phyloP scores from a whole-genome alignment of 2,329 filamentous ascomycete genomes.

The Penicillium sp. region DNA sequence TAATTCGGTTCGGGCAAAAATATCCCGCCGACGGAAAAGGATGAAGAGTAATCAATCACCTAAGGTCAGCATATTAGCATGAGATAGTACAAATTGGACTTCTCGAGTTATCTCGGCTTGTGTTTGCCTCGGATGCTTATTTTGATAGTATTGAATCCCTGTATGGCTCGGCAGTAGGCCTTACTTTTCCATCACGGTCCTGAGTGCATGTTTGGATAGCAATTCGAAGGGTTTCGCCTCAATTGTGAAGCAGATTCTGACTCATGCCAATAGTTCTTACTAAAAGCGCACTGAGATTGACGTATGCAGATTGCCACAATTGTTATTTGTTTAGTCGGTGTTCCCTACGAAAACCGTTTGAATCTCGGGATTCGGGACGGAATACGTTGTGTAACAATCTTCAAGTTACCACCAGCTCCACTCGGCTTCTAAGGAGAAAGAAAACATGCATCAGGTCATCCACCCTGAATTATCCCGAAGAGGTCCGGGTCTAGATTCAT shows the following conservation, averaged over 20 bases:
- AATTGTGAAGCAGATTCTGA: background rate
- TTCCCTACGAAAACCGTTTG: background rate
- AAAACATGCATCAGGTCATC: background rate
- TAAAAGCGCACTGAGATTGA: too few species aligned
- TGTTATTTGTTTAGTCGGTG: background rate
- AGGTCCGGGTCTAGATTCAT: background rate
- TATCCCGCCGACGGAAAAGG: constrained; percentile 3
- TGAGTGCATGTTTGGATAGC: too few species aligned
- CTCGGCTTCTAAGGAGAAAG: background rate
- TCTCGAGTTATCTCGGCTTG: background rate
- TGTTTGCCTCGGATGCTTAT: background rate
- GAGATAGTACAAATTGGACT: background rate
- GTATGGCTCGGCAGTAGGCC: too few species aligned
- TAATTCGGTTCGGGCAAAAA: constrained; percentile 1
- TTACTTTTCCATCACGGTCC: too few species aligned
- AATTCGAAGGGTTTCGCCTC: background rate
- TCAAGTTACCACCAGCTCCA: background rate
- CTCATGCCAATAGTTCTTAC: background rate
- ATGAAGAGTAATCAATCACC: constrained; percentile 1
- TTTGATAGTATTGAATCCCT: background rate
- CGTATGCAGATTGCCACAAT: too few species aligned
- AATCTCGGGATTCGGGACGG: background rate
- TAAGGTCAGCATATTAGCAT: background rate
- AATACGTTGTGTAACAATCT: background rate
- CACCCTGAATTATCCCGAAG: background rate